Evolutionary conservation across 2,329 filamentous ascomycete species (phyloP).

Genomic region (Fusarium sp.): DNA sequence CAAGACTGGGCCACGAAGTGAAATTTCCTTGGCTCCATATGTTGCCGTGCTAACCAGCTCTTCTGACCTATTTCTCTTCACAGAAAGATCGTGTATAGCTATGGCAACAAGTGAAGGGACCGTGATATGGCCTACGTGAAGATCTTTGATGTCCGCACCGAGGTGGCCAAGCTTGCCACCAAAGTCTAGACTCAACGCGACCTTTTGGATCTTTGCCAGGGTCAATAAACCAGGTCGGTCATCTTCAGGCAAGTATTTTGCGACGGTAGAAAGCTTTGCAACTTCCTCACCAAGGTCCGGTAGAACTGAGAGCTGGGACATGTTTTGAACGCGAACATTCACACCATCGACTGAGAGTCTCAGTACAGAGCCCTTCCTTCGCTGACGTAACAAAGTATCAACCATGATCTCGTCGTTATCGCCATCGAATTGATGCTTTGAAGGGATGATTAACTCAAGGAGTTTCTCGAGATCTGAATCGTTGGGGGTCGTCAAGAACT

Average conservation of each 20-base stretch:
- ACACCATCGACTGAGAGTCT: constrained; percentile 73
- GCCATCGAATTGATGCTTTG: constrained; percentile 86
- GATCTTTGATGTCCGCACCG: constrained; percentile 64
- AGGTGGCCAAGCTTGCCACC: constrained; percentile 74
- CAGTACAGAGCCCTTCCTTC: constrained; percentile 85
- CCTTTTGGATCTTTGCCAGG: constrained; percentile 71
- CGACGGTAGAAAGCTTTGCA: constrained; percentile 82
- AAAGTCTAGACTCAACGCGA: constrained; percentile 70
- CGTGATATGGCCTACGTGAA: constrained; percentile 83
- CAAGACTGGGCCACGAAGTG: constrained; percentile 62
- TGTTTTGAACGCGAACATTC: constrained; percentile 68
- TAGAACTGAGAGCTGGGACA: constrained; percentile 73
- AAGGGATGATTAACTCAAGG: constrained; percentile 87
- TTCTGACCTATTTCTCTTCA: constrained; percentile 73
- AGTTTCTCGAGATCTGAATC: constrained; percentile 84
- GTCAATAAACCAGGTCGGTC: constrained; percentile 89
- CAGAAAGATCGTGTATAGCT: constrained; percentile 70
- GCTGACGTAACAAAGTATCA: constrained; percentile 86
- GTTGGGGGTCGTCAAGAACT: constrained; percentile 77
- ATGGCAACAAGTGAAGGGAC: constrained; percentile 84
- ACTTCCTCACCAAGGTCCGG: constrained; percentile 80
- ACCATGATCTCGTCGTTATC: constrained; percentile 93
- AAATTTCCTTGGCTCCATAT: constrained; percentile 41
- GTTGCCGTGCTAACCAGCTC: constrained; percentile 70
- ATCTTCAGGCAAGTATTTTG: constrained; percentile 96